phyloP scores from a whole-genome alignment of 352 stramenopile genomes.

The Phytophthora pluvialis region DNA sequence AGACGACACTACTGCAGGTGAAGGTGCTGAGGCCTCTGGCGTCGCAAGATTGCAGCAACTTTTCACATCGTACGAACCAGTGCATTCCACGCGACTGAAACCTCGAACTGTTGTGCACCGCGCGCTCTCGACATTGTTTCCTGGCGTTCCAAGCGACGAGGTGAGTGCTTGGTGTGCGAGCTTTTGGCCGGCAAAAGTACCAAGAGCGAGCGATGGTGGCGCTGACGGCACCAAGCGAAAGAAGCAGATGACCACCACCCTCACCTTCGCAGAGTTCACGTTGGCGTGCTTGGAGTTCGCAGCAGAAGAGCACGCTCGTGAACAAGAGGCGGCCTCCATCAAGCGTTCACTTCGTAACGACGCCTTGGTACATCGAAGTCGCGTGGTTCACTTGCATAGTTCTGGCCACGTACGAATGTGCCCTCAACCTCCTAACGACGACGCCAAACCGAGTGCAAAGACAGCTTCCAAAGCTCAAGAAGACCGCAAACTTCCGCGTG shows the following conservation, averaged over 20 bases:
- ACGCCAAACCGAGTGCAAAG: background rate
- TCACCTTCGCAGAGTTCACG: conserved; percentile 66
- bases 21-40: conserved; percentile 22
- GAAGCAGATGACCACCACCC: conserved; percentile 17
- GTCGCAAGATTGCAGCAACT: conserved; percentile 41
- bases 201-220: background rate
- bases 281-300: conserved; percentile 65
- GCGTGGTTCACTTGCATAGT: conserved; percentile 76
- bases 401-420: conserved; percentile 76
- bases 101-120: conserved; percentile 38
- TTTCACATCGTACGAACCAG: conserved; percentile 50
- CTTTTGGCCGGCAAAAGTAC: conserved; percentile 24
- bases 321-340: conserved; percentile 31
- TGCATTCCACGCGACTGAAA: conserved; percentile 41
- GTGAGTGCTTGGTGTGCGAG: conserved; percentile 43
- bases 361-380: conserved; percentile 55
- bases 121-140: conserved; percentile 42
- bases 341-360: conserved; percentile 49
- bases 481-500: background rate
- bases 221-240: conserved; percentile 1
- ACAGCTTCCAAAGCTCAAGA: background rate
- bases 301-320: conserved; percentile 27
- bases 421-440: conserved; percentile 27
- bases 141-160: conserved; percentile 26
- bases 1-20: conserved; percentile 12